These are phyloP conservation scores for Penicillium paradoxum DNA, from an alignment of 495 filamentous ascomycete genomes.

Conservation along the genomic window DNA sequence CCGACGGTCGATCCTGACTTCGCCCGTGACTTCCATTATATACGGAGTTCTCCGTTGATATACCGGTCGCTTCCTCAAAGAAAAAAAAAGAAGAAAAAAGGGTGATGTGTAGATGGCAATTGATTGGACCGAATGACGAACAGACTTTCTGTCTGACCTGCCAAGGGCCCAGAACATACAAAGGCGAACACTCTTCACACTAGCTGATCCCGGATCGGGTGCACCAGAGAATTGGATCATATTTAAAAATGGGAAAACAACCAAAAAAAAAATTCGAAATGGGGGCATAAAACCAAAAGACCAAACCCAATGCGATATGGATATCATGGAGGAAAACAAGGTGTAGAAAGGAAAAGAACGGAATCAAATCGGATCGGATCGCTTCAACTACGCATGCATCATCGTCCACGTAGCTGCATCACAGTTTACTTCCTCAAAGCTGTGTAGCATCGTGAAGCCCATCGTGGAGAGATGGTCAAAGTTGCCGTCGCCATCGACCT, in stretches of 20 bases:
- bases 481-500: constrained; percentile 68
- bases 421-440: constrained; percentile 75
- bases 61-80: no score
- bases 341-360: constrained; percentile 5
- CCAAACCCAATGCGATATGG: constrained; percentile 23
- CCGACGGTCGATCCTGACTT: no score
- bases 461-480: constrained; percentile 67
- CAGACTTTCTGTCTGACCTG: constrained; percentile 16
- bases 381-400: constrained; percentile 36
- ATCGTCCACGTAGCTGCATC: constrained; percentile 64
- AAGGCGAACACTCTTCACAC: no score
- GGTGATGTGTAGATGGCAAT: no score
- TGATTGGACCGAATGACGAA: no score
- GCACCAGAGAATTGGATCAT: no score
- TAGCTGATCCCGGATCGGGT: no score
- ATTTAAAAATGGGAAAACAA: constrained; percentile 1
- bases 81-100: no score
- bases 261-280: not conserved
- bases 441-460: constrained; percentile 71
- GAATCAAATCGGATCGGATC: constrained; percentile 6
- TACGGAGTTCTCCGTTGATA: no score
- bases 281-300: not conserved
- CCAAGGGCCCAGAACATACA: constrained; percentile 2
- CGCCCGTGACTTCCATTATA: no score
- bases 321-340: constrained; percentile 24